These are phyloP conservation scores for Rhodotorula kratochvilovae DNA, from an alignment of 768 basidiomycete genomes.

Conservation along the genomic window DNA sequence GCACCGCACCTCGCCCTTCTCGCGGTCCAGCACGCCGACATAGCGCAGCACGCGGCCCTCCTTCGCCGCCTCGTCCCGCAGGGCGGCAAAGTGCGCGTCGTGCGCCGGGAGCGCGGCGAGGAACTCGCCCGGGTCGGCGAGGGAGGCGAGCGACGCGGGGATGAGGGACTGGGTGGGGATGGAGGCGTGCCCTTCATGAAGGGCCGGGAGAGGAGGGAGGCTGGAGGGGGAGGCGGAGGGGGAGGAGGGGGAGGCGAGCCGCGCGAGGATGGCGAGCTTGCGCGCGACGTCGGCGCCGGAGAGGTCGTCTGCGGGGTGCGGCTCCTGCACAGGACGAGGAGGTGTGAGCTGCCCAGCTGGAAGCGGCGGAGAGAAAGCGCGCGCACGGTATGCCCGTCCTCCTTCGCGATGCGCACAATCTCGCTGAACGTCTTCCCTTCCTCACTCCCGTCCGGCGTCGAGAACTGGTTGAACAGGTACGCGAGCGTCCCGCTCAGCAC, in stretches of 20 bases:
- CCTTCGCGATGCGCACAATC: conserved; percentile 77
- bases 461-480: conserved; percentile 97
- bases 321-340: conserved; percentile 61
- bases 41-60: conserved; percentile 81
- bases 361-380: conserved; percentile 27
- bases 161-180: conserved; percentile 81
- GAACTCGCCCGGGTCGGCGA: conserved; percentile 73
- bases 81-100: conserved; percentile 67
- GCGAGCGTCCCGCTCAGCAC: conserved; percentile 98
- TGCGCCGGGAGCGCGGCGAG: conserved; percentile 70
- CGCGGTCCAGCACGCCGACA: conserved; percentile 87
- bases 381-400: conserved; percentile 85
- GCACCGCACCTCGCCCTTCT: conserved; percentile 66
- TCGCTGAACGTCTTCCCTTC: conserved; percentile 63
- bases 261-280: conserved; percentile 90
- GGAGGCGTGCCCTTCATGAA: conserved; percentile 69
- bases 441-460: conserved; percentile 52
- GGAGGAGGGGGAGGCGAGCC: conserved; percentile 51
- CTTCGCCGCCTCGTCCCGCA: conserved; percentile 67
- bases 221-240: conserved; percentile 34
- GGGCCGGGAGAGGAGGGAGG: conserved; percentile 46
- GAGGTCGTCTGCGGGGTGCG: conserved; percentile 92
- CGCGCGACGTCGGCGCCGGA: conserved; percentile 95
- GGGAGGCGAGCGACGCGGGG: conserved; percentile 65
- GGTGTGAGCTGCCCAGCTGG: neutral